Percentiles rank a stretch among this genome's conserved stretches.
Conservation (phyloP, 2,329 filamentous ascomycete species). For the Clonostachys byssicola region DNA sequence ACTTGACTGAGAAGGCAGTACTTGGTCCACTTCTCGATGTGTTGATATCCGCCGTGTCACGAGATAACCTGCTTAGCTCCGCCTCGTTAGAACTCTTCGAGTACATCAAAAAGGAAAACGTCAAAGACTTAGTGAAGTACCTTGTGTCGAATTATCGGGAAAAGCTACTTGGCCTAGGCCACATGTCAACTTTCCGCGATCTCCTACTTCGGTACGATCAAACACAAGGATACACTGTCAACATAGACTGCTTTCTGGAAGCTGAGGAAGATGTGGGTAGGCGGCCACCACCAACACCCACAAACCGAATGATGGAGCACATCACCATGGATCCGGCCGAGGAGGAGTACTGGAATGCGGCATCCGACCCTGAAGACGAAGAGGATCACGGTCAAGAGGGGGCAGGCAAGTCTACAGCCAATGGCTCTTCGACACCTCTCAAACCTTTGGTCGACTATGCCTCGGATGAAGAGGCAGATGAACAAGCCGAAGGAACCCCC, state of each 20-base stretch:
- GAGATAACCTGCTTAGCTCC: conserved; percentile 90
- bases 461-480: conserved; percentile 76
- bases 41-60: conserved; percentile 78
- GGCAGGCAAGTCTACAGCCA: conserved; percentile 37
- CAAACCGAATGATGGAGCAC: conserved; percentile 68
- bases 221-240: conserved; percentile 62
- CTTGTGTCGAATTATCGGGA: conserved; percentile 82
- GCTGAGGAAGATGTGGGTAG: conserved; percentile 55
- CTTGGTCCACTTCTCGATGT: conserved; percentile 84
- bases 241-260: conserved; percentile 69
- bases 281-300: conserved; percentile 30
- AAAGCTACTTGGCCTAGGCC: conserved; percentile 69
- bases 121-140: conserved; percentile 79
- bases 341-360: conserved; percentile 87
- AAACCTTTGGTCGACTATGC: conserved; percentile 88
- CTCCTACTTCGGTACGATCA: conserved; percentile 77
- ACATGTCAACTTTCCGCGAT: conserved; percentile 79
- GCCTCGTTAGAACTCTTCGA: conserved; percentile 94
- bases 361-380: conserved; percentile 80
- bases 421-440: conserved; percentile 57
- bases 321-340: conserved; percentile 70
- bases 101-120: conserved; percentile 76
- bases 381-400: conserved; percentile 31
- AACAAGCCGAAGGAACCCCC: conserved; percentile 38
- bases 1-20: conserved; percentile 76